Conservation (phyloP, 2,329 filamentous ascomycete genomes). For the Sporothrix sp. region DNA sequence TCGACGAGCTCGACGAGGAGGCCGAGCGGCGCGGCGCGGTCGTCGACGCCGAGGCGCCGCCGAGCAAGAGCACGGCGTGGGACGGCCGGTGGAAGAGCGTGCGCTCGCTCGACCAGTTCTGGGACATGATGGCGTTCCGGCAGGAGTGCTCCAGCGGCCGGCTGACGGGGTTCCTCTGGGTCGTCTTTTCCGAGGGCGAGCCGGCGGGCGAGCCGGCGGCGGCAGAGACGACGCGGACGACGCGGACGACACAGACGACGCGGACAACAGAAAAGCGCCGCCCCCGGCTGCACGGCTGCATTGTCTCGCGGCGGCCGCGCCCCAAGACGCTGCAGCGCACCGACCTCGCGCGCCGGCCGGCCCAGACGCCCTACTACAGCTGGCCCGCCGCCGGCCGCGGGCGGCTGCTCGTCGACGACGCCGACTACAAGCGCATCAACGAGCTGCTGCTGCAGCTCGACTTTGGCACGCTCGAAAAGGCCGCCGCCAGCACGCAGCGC, state of each 20-base stretch:
- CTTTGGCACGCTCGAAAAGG: constrained; percentile 56
- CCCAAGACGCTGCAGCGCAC: constrained; percentile 50
- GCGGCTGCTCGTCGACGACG: constrained; percentile 51
- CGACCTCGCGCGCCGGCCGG: constrained; percentile 37
- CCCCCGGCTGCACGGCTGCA: constrained; percentile 50
- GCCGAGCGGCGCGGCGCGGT: constrained; percentile 51
- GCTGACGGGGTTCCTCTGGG: constrained; percentile 89
- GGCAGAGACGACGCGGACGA: background rate
- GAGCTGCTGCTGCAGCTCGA: constrained; percentile 65
- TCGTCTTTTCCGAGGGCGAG: constrained; percentile 52
- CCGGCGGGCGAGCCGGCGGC: background rate
- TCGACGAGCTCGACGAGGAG: constrained; percentile 82
- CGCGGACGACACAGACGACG: constrained; percentile 16
- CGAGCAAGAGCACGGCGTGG: constrained; percentile 14
- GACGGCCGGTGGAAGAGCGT: constrained; percentile 74
- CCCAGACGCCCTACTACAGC: constrained; percentile 50
- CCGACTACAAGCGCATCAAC: constrained; percentile 55
- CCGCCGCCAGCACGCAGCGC: constrained; percentile 53
- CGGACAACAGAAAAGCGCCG: constrained; percentile 32
- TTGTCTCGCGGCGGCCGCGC: constrained; percentile 53
- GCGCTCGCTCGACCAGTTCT: constrained; percentile 79
- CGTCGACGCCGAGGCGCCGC: too few species aligned
- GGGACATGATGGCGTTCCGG: constrained; percentile 95
- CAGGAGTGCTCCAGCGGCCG: constrained; percentile 92
- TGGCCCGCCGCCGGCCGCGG: constrained; percentile 57